phyloP scores from a whole-genome alignment of 2,329 filamentous ascomycete species.

The Coccinonectria pachysandricola region DNA sequence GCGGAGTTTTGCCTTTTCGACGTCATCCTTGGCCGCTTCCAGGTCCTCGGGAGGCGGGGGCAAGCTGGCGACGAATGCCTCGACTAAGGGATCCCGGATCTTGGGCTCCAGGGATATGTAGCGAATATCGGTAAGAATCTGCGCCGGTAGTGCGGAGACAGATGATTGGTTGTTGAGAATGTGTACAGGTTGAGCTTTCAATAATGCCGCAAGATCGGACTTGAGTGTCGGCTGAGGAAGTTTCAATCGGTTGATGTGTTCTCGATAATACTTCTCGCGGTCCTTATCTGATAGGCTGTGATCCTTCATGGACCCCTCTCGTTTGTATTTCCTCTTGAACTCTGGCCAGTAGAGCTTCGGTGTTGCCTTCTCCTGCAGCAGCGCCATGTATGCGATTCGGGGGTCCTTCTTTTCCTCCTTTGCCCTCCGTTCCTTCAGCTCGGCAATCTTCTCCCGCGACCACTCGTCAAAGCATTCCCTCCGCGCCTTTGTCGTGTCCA shows the following conservation, averaged over 20 bases:
- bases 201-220: constrained; percentile 54
- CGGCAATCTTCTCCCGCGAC: constrained; percentile 65
- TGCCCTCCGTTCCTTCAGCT: constrained; percentile 61
- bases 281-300: constrained; percentile 62
- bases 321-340: constrained; percentile 84
- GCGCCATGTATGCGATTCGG: constrained; percentile 66
- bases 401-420: constrained; percentile 76
- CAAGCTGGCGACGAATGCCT: constrained; percentile 55
- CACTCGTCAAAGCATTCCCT: constrained; percentile 78
- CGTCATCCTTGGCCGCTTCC: constrained; percentile 35
- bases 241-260: constrained; percentile 59
- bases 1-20: constrained; percentile 36
- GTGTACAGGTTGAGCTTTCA: constrained; percentile 49
- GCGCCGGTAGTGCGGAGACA: constrained; percentile 46
- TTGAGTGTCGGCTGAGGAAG: constrained; percentile 56
- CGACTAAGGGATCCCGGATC: constrained; percentile 53
- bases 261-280: constrained; percentile 68
- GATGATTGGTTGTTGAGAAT: constrained; percentile 50
- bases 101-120: constrained; percentile 56
- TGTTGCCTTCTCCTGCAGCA: constrained; percentile 72
- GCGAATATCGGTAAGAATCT: constrained; percentile 55
- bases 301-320: constrained; percentile 71
- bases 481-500: constrained; percentile 70
- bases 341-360: constrained; percentile 96
- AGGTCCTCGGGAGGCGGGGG: constrained; percentile 43